Evolutionary conservation across 352 stramenopile species (phyloP), one percentile per base, ranked within the genome.

Genomic region (Peronospora tabacina): DNA sequence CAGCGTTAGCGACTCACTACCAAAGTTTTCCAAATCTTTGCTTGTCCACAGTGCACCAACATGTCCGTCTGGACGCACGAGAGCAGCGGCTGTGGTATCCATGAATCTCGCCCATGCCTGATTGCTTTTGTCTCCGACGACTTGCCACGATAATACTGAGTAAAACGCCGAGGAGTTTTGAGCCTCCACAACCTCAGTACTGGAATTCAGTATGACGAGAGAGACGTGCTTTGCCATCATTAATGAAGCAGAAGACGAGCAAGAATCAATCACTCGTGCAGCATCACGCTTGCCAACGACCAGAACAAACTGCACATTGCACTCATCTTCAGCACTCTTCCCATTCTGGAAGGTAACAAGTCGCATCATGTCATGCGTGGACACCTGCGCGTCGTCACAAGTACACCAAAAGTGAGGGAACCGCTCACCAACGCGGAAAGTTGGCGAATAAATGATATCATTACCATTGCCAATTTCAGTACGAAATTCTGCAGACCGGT

Each of bases 1-100:
- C 37, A 55, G 49, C 20, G 45, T 55, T 5, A 72, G 48, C 36
- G 19, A 20, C 5, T 19, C 42, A 19, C 15, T 26, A 35, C 47
- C 50, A 6, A 68, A 51, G 1, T 39, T 30, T 3, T 68, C 38
- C 34, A 70, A 39, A 16, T 68, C 49, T 13, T 66, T 43, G 7
- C 39, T 16, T 37, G 49, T 49, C 74, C 82, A 93, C 10, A 92
- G 42, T 5, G 49, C 63, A n/a, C 70, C 81, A 32, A 95, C 53
- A 48, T 93, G 82, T 26, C 82, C 80, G 52, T 95, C 84, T 8
- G 84, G 84, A 44, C 84, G 82, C 15, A 95, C 57, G 17, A 95
- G 66, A 26, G 70, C 65, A 20, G 75, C 80, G 2, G 44, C 40
- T 12, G 71, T 55, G 7, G 37, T 49, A 7, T 33, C 1, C 7